Base-by-base conservation (phyloP, 1,284 basidiomycete genomes). In the Melampsora abietis-canadensis region DNA sequence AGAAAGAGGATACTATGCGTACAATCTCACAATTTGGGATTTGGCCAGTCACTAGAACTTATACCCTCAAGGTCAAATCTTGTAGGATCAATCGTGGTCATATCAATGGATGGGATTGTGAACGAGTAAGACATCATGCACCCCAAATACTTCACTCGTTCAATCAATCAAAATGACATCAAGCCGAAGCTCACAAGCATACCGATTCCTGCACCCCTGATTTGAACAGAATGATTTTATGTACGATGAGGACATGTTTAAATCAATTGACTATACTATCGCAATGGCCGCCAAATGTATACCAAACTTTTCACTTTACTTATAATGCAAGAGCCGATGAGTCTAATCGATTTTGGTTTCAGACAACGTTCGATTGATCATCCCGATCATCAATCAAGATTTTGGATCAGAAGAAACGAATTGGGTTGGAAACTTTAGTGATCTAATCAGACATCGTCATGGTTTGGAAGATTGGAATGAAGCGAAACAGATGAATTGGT, bases 321-420 rank as follows among this genome's bases (percentile, higher is more conserved):
- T 8, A 19, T 54, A 54, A 54, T 21, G 19, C 7, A 54, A 54
- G 4, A n/a, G 10, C 7, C n/a, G 27, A 21, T 21, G 19, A 54
- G 7, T n/a, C n/a, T 54, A 54, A 54, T n/a, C 7, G 60, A n/a
- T 34, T 61, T 31, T 40, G 19, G 5, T 40, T 14, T n/a, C 27
- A 65, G 63, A 74, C 46, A 65, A 74, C 46, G 72, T 74, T 40
- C 63, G 72, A 44, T 59, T 74, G 17, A 74, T 74, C 46, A 74
- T 74, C 40, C 72, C 72, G 2, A 74, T 74, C 59, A 66, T 74
- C 27, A 74, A 74, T 44, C 72, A 74, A 74, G 72, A 74, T 57
- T 74, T 66, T 47, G 72, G 72, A 40, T 74, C 70, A 44, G 70
- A 74, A 61, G 70, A 74, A 12, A 74, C 70, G 2, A 74, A 74